Conservation (phyloP, 495 filamentous ascomycete species). For the Podospora comata region DNA sequence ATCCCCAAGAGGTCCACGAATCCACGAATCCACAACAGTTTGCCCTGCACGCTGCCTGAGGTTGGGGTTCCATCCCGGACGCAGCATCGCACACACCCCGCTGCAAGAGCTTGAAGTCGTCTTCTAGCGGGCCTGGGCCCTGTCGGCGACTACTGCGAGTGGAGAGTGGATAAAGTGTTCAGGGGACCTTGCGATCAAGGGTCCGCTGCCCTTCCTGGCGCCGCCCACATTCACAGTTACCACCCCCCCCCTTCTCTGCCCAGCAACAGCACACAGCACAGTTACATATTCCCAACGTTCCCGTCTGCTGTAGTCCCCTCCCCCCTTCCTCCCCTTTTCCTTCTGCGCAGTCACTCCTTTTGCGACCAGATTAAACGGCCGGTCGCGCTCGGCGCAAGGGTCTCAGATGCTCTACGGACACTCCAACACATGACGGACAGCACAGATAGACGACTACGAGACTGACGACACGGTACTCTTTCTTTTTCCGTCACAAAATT, state of each 20-base stretch:
- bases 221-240: conserved; percentile 2
- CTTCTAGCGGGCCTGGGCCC: not conserved
- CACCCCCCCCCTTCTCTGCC: conserved; percentile 4
- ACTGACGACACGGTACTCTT: not conserved
- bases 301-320: conserved; percentile 27
- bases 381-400: conserved; percentile 36
- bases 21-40: conserved; percentile 15
- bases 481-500: not conserved
- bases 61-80: not conserved
- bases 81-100: not conserved
- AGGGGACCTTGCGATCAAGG: not conserved
- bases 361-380: conserved; percentile 27
- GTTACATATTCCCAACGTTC: conserved; percentile 29
- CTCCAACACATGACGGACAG: conserved; percentile 8
- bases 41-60: conserved; percentile 5
- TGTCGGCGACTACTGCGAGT: not conserved
- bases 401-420: conserved; percentile 20
- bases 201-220: conserved; percentile 2
- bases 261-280: conserved; percentile 14
- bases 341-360: conserved; percentile 37
- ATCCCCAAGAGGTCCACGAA: conserved; percentile 3
- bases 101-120: not conserved
- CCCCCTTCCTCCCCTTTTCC: conserved; percentile 26
- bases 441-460: conserved; percentile 7
- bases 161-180: not conserved